Conservation (phyloP, 1,139 yeast genomes). For the Arxiozyma slooffiae region DNA sequence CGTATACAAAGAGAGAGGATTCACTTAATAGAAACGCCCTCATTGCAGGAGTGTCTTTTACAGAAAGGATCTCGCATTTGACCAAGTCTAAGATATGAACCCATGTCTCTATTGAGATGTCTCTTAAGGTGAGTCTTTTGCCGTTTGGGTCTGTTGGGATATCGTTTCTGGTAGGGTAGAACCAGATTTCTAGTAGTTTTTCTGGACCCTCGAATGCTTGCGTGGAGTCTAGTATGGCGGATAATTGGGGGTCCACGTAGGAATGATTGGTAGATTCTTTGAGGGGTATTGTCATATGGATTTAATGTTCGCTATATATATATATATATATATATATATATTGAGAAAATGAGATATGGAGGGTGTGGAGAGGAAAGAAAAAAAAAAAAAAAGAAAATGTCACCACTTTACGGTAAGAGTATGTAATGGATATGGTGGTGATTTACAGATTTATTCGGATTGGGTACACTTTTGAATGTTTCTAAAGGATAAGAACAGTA, state of each 20-base stretch:
- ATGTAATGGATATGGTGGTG: background rate
- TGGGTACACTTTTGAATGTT: no score
- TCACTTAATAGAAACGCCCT: constrained; percentile 87
- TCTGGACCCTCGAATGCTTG: constrained; percentile 97
- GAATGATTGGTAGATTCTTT: constrained; percentile 34
- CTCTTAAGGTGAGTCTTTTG: constrained; percentile 41
- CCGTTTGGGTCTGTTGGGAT: constrained; percentile 26
- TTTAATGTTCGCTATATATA: background rate
- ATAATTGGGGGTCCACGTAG: constrained; percentile 65
- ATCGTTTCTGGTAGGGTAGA: constrained; percentile 42
- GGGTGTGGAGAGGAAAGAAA: background rate
- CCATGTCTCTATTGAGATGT: constrained; percentile 61
- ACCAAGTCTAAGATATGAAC: constrained; percentile 67
- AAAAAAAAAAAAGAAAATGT: no score
- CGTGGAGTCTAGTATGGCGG: constrained; percentile 75
- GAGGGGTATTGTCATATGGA: constrained; percentile 22
- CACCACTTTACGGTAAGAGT: background rate
- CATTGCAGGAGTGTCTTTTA: constrained; percentile 53
- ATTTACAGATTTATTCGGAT: background rate
- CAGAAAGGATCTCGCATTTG: constrained; percentile 79
- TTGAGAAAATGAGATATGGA: background rate
- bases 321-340: no score
- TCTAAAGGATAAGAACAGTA: no score
- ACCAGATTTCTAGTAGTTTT: constrained; percentile 85
- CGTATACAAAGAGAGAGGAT: constrained; percentile 80